Evolutionary conservation across 441 rosid species (phyloP).

Genomic region (Brassica balearica): DNA sequence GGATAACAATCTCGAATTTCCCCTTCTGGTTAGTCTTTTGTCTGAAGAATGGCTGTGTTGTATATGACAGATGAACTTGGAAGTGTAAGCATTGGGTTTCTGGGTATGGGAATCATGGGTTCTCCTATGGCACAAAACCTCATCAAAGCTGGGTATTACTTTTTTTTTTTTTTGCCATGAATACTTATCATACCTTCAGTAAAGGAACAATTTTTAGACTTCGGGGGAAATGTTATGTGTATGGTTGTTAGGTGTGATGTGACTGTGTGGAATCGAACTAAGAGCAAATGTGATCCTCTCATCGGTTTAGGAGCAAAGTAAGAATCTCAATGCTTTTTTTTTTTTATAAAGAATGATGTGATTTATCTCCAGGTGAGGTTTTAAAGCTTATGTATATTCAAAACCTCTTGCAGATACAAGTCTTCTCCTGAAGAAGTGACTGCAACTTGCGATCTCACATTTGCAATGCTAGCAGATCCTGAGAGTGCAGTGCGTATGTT

Average conservation of each 20-base stretch:
- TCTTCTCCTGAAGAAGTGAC: constrained; percentile 90
- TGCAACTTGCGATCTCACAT: constrained; percentile 82
- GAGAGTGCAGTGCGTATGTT: constrained; percentile 96
- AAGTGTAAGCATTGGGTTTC: constrained; percentile 69
- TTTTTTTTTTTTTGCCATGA: constrained; percentile 1
- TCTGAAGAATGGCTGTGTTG: constrained; percentile 11
- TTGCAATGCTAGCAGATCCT: constrained; percentile 96
- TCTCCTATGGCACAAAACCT: constrained; percentile 94
- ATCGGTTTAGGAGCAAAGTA: constrained; percentile 85
- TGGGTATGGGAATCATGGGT: constrained; percentile 96
- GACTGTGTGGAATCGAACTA: constrained; percentile 89
- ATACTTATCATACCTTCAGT: neutral
- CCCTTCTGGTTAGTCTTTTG: neutral
- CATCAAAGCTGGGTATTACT: constrained; percentile 79
- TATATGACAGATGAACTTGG: constrained; percentile 53
- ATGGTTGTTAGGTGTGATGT: constrained; percentile 69
- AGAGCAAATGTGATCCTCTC: constrained; percentile 91
- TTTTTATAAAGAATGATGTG: no score
- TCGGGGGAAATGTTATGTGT: no score
- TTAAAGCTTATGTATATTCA: no score
- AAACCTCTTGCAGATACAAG: constrained; percentile 74
- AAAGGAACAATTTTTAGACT: constrained; percentile 18
- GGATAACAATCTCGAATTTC: neutral
- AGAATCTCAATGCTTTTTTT: no score
- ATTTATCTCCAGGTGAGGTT: no score